These are phyloP conservation scores for Rhodotorula sp. DNA, from an alignment of 1,284 basidiomycete genomes.

Conservation along the genomic window DNA sequence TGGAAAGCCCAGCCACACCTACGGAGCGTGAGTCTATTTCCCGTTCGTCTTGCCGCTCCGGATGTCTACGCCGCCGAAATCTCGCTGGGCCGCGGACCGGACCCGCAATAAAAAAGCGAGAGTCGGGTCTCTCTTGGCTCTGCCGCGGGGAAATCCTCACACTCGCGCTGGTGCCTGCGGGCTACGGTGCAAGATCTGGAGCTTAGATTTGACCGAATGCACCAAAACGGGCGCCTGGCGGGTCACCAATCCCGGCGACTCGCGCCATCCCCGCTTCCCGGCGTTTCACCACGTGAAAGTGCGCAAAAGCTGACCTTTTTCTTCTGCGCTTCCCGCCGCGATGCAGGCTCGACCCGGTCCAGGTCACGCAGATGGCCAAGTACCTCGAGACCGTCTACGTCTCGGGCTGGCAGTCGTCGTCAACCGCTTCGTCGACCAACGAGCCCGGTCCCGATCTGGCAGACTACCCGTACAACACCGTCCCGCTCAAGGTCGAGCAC, in stretches of 20 bases:
- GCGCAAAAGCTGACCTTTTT: not conserved
- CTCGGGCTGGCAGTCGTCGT: slow-evolving; percentile 90
- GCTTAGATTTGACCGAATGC: no score
- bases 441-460: slow-evolving; percentile 98
- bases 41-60: not conserved
- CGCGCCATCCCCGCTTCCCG: no score
- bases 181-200: no score
- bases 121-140: no score
- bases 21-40: slow-evolving; percentile 79
- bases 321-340: not conserved
- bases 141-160: no score
- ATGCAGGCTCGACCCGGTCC: slow-evolving; percentile 86
- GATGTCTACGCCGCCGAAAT: not conserved
- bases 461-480: slow-evolving; percentile 64
- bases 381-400: slow-evolving; percentile 94
- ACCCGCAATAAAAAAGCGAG: no score
- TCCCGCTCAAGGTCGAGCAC: slow-evolving; percentile 64
- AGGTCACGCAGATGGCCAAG: slow-evolving; percentile 89
- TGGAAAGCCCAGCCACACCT: slow-evolving; percentile 84
- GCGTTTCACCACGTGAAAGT: not conserved
- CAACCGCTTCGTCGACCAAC: slow-evolving; percentile 82
- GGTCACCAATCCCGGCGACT: no score
- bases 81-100: no score
- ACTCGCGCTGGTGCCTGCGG: no score
- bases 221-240: no score